These are phyloP conservation scores for Peterozyma toletana DNA, from an alignment of 805 yeast genomes.

Conservation along the genomic window DNA sequence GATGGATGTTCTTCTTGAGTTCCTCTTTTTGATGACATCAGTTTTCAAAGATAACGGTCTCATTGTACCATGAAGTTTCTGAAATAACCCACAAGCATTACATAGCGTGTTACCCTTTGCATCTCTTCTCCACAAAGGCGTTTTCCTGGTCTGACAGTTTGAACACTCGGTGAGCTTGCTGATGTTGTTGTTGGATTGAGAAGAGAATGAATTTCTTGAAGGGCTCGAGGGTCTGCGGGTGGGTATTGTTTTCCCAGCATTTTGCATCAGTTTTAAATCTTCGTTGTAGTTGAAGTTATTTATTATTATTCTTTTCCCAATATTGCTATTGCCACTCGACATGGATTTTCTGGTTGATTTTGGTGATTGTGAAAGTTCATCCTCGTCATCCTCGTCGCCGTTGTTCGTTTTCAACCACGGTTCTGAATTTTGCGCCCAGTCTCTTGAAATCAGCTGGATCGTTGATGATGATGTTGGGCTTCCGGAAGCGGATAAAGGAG, in stretches of 20 bases:
- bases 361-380: not conserved
- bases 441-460: slow-evolving; percentile 2
- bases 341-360: not conserved
- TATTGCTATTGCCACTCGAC: slow-evolving; percentile 3
- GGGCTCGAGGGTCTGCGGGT: slow-evolving; percentile 3
- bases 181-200: not conserved
- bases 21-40: slow-evolving; percentile 51
- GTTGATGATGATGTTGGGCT: not conserved
- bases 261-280: not conserved
- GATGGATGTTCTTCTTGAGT: slow-evolving; percentile 28
- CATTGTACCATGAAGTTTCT: slow-evolving; percentile 55
- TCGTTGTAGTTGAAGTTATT: slow-evolving; percentile 7
- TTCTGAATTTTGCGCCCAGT: not conserved
- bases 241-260: not conserved
- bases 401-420: not conserved
- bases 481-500: not conserved
- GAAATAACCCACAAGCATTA: slow-evolving; percentile 58
- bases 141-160: slow-evolving; percentile 52
- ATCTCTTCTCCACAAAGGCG: slow-evolving; percentile 59
- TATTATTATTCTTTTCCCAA: slow-evolving; percentile 8
- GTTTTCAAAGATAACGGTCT: slow-evolving; percentile 52
- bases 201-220: not conserved
- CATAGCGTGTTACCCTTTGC: slow-evolving; percentile 53
- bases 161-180: slow-evolving; percentile 32
- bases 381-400: not conserved